Evolutionary conservation across 768 basidiomycete genomes (phyloP), one percentile per base, ranked within the genome.

Genomic region (Imleria badia): DNA sequence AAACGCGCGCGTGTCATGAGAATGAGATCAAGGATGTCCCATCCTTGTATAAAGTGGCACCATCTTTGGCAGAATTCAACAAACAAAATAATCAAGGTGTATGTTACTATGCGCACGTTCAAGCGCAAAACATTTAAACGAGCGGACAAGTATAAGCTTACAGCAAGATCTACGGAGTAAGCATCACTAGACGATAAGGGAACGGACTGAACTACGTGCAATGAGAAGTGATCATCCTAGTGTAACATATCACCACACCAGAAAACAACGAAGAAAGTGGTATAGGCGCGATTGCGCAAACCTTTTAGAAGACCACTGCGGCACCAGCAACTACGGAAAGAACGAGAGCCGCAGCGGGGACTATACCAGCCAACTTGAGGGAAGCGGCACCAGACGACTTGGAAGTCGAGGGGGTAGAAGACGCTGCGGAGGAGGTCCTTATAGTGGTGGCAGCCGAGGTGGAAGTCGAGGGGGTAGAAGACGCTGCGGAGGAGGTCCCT

Each of bases 251-350:
- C 61, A 57, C 52, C 29, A 59, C 40, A 38, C 44, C 49, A 52
- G 20, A 26, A 51, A 48, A 53, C 59, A 34, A 19, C 19, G 29
- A 38, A 51, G 12, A 54, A 58, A 42, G 22, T 30, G 63, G 61
- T 66, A 63, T 63, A 38, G 15, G 41, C 45, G 9, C 19, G 38
- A 20, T 46, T 15, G 43, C 31, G 48, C 23, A 41, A 39, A 36
- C 19, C 3, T 29, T 3, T 73, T 71, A 84, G 61, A 83, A 73
- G 42, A 79, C 71, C 54, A 76, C 60, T 13, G 66, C 79, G 22
- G 72, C 80, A 36, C 83, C 84, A 36, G 77, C 82, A 36, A 78
- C 62, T 1, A 72, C 77, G 19, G 81, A 80, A 34, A 81, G 63
- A 20, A 77, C 60, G 8, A 75, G 64, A 14, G 68, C 73, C 3